phyloP scores from a whole-genome alignment of 1,139 yeast species.

The Hyphopichia pseudoburtonii region DNA sequence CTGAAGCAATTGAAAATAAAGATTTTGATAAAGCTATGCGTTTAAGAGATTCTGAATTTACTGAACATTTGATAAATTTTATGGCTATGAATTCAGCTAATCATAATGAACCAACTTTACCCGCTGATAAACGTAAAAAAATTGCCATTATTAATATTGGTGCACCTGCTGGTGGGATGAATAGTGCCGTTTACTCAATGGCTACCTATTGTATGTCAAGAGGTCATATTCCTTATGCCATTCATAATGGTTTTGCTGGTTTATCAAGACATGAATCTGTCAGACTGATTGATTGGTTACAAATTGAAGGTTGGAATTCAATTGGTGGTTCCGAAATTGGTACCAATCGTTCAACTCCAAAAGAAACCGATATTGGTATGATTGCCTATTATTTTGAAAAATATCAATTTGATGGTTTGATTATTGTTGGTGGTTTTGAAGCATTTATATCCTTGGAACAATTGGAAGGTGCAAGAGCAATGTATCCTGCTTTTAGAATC shows the following conservation, averaged over 20 bases:
- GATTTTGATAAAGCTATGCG: conserved; percentile 66
- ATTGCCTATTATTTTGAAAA: conserved; percentile 77
- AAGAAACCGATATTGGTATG: conserved; percentile 65
- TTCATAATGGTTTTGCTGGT: conserved; percentile 75
- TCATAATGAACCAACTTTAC: conserved; percentile 59
- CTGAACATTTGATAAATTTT: conserved; percentile 64
- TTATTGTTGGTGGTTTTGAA: conserved; percentile 79
- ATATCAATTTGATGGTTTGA: conserved; percentile 68
- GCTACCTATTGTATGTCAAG: conserved; percentile 72
- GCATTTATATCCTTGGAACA: conserved; percentile 71
- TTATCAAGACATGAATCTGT: conserved; percentile 74
- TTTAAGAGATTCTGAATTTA: conserved; percentile 70
- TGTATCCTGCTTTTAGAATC: conserved; percentile 72
- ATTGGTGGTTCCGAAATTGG: conserved; percentile 83
- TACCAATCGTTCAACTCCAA: conserved; percentile 72
- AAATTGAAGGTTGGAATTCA: conserved; percentile 73
- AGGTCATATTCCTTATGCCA: conserved; percentile 74
- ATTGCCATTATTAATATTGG: conserved; percentile 78
- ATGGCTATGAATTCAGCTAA: conserved; percentile 59
- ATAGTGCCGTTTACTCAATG: conserved; percentile 74
- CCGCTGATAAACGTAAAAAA: conserved; percentile 54
- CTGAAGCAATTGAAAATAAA: conserved; percentile 58
- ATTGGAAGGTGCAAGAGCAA: conserved; percentile 58
- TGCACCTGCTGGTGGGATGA: conserved; percentile 83
- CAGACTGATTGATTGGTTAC: conserved; percentile 61